A percentile compares a stretch with the other conserved stretches of the same genome.
phyloP scores from a whole-genome alignment of 345 rosid genomes.

The Pistacia atlantica region DNA sequence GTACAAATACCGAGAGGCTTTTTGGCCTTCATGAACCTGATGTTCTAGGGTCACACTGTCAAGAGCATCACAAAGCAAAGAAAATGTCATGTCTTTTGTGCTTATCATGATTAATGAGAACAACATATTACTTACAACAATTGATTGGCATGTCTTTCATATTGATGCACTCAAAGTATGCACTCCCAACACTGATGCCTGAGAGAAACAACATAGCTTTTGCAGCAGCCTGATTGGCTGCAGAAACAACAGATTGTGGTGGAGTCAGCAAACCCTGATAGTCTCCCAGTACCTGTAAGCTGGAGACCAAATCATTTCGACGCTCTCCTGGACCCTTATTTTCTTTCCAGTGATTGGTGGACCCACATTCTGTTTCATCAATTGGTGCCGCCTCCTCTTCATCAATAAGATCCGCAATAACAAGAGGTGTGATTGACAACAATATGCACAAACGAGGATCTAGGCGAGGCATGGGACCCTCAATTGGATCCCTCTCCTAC shows the following conservation, averaged over 20 bases:
- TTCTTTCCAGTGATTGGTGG: slow-evolving; percentile 37
- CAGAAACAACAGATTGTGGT: slow-evolving; percentile 72
- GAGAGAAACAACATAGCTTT: slow-evolving; percentile 81
- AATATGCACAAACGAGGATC: slow-evolving; percentile 91
- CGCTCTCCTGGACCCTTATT: slow-evolving; percentile 37
- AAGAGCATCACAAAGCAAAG: background rate
- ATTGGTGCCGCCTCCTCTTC: slow-evolving; percentile 61
- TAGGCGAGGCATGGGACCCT: slow-evolving; percentile 85
- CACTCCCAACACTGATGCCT: slow-evolving; percentile 57
- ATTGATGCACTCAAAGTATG: slow-evolving; percentile 69
- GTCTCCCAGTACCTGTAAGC: slow-evolving; percentile 84
- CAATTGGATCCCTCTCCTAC: slow-evolving; percentile 93
- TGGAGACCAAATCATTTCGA: slow-evolving; percentile 61
- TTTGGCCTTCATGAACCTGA: slow-evolving; percentile 9
- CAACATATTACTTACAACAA: slow-evolving; percentile 62
- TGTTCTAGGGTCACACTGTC: slow-evolving; percentile 1
- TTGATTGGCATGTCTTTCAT: slow-evolving; percentile 80
- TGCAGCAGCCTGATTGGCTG: slow-evolving; percentile 91
- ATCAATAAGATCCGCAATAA: slow-evolving; percentile 79
- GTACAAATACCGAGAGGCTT: background rate
- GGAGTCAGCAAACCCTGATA: slow-evolving; percentile 85
- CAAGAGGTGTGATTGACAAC: slow-evolving; percentile 76
- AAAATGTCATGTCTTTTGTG: slow-evolving; percentile 1
- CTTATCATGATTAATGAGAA: slow-evolving; percentile 13
- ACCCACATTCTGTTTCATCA: slow-evolving; percentile 33